Evolutionary conservation across 768 basidiomycete genomes (phyloP), one percentile per base, ranked within the genome.

Genomic region (Russula earlei): DNA sequence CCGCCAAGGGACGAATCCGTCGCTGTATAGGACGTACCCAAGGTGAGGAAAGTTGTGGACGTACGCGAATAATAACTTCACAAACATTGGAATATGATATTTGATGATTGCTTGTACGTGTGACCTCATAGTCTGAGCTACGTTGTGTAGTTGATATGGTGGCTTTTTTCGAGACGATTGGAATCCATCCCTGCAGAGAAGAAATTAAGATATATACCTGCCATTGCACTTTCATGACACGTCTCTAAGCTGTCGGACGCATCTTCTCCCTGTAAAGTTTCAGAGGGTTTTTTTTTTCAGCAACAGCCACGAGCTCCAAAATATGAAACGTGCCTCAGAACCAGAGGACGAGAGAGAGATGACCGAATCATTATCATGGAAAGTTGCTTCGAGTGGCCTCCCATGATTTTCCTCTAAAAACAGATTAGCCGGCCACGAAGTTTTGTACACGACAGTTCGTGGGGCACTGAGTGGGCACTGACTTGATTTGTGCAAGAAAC

Each of bases 331-430:
- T 47, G 15, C 56, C 56, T 57, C 56, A 1, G 56, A 57, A 29
- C 7, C 3, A 4, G 33, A 52, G 15, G 56, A 57, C 19, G 52
- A 38, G 9, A 57, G 56, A 5, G 56, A 57, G 11, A 52, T 52
- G 24, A 57, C 45, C 1, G 50, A 52, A n/a, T 33, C 31, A 47
- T 52, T 52, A 2, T 29, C 3, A 9, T 47, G 44, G 25, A 9
- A 5, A 0, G 40, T 52, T 12, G 37, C 38, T 4, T 14, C 5
- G 14, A 57, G 38, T 22, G 45, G 38, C 29, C n/a, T 56, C 14
- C 29, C 17, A 40, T 2, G 4, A 19, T 24, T 2, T n/a, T 7
- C 7, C 22, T 25, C 49, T 45, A 25, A 17, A 19, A 7, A 8
- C 43, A n/a, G 29, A 46, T 50, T 19, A 38, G 20, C 20, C 29